Base-by-base conservation (phyloP, 2,329 filamentous ascomycete genomes). In the Trichocomaceae sp. region DNA sequence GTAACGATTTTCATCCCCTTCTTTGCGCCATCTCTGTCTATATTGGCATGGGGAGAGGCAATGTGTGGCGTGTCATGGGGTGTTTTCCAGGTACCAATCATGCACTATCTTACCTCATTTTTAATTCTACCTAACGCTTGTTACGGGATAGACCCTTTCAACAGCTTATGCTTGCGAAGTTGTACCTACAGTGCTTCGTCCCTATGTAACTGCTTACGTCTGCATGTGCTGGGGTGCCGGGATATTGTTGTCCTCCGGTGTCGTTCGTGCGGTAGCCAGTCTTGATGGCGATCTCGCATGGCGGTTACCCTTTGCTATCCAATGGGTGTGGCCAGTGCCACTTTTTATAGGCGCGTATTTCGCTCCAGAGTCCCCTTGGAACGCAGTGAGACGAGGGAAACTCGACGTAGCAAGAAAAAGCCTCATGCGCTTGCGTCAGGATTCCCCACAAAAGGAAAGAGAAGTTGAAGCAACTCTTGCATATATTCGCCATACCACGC, bases 381-480 rank as follows among this genome's bases (percentile, higher is more conserved):
- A 75, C 75, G 66, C 78, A 19, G 74, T 79, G n/a, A 67, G 77
- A 10, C 73, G 70, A 57, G 74, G 73, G 2, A 69, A 70, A 9
- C 66, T 72, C 0, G 69, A 74, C 8, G 70, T 77, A 23, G 77
- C 77, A 22, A 78, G 77, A 61, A 69, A 67, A 48, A 58, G 71
- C 13, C 61, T 74, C 29, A 59, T 66, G 54, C 65, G 75, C 56
- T 61, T 84, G 55, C 78, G 79, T 5, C 71, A 71, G 61, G 47
- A 68, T 12, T 64, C 68, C 7, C 61, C 62, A 1, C 84, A 89
- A 56, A 84, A 83, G 0, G 80, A 86, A 57, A 91, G 92, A 63
- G 83, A 95, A 64, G 81, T 86, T 13, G 87, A 95, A 95, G 95
- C 87, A 83, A 23, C 53, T 13, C 35, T 55, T 29, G 53, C 53